phyloP scores from a whole-genome alignment of 1,284 basidiomycete genomes.

The Moniliella sp. region DNA sequence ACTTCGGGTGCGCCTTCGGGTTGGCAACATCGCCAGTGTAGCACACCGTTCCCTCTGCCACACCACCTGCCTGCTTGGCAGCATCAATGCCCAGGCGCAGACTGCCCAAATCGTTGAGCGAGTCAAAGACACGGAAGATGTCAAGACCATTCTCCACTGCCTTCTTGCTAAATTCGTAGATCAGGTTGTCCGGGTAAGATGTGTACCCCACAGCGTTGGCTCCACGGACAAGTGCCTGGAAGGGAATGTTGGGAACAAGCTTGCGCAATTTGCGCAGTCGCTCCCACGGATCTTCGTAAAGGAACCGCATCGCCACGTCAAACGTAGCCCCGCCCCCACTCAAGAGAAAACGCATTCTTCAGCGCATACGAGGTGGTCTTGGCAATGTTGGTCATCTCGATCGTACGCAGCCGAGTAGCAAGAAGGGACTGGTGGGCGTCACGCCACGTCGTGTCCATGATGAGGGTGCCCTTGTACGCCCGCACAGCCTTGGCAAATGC shows the following conservation, averaged over 20 bases:
- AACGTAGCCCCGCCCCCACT: constrained; percentile 99
- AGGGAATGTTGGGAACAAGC: constrained; percentile 91
- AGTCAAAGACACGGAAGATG: constrained; percentile 98
- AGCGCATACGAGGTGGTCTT: constrained; percentile 75
- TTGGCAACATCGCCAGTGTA: constrained; percentile 94
- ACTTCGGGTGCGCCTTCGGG: constrained; percentile 79
- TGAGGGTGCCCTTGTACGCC: constrained; percentile 65
- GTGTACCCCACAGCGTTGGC: constrained; percentile 99
- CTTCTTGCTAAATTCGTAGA: constrained; percentile 60
- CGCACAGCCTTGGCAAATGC: constrained; percentile 95
- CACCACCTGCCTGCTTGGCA: constrained; percentile 97
- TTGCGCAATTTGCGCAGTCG: constrained; percentile 77
- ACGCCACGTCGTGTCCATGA: constrained; percentile 68
- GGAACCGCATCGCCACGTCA: constrained; percentile 96
- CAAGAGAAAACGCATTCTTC: constrained; percentile 81
- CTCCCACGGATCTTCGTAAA: constrained; percentile 99
- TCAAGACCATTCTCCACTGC: constrained; percentile 97
- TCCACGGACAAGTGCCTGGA: constrained; percentile 93
- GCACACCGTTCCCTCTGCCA: constrained; percentile 68
- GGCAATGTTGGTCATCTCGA: constrained; percentile 97
- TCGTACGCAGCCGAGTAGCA: constrained; percentile 82
- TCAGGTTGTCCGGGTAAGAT: constrained; percentile 97
- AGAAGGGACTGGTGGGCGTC: constrained; percentile 95
- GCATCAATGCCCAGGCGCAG: constrained; percentile 54
- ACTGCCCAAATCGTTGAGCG: constrained; percentile 41